Percentiles rank a stretch among this genome's conserved stretches.
These are phyloP conservation scores for Paramecium primaurelia DNA, from an alignment of 73 alveolate genomes.

Conservation along the genomic window DNA sequence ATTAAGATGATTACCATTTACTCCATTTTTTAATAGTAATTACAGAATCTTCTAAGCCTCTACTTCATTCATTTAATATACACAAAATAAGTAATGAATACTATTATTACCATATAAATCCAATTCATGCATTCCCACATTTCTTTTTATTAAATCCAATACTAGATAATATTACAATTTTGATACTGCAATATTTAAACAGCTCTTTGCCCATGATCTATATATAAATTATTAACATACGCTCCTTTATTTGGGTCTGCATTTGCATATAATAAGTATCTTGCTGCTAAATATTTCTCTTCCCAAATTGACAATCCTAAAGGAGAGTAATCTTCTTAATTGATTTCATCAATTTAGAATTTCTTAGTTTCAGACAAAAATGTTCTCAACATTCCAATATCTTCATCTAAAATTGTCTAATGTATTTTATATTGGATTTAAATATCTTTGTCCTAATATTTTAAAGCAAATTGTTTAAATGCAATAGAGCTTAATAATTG, in stretches of 20 bases:
- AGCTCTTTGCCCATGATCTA: background rate
- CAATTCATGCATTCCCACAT: background rate
- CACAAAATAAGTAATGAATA: conserved; percentile 27
- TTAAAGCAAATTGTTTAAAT: background rate
- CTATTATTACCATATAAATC: conserved; percentile 33
- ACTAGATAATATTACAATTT: conserved; percentile 36
- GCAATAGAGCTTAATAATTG: background rate
- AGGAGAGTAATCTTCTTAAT: conserved; percentile 21
- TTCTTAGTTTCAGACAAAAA: background rate
- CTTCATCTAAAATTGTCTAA: conserved; percentile 36
- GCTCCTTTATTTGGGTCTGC: conserved; percentile 50
- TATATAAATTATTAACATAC: background rate
- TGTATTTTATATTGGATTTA: background rate
- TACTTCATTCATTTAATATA: background rate
- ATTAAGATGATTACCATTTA: background rate
- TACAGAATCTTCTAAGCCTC: background rate
- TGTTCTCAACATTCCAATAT: conserved; percentile 26
- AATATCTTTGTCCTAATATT: background rate
- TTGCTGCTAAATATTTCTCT: conserved; percentile 41
- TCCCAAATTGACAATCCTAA: conserved; percentile 27
- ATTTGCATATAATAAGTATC: conserved; percentile 40
- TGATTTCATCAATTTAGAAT: background rate
- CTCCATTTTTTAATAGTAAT: background rate
- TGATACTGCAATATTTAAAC: conserved; percentile 32
- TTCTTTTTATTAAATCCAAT: background rate